Conservation (phyloP, 805 yeast species). For the Candida sithepensis region DNA sequence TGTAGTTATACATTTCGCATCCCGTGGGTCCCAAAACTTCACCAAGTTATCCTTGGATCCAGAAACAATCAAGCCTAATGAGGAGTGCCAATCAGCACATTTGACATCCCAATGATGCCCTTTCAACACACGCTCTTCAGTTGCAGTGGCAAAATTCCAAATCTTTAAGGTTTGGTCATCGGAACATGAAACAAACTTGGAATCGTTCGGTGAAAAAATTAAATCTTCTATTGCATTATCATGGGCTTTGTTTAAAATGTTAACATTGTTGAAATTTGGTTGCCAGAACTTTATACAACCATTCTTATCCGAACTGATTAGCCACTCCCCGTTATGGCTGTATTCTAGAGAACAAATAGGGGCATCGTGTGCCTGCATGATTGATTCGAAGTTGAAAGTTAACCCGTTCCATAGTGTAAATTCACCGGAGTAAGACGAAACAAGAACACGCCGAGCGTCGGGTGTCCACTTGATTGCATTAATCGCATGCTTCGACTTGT, state of each 20-base stretch:
- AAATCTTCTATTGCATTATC: slow-evolving; percentile 82
- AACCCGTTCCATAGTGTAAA: slow-evolving; percentile 96
- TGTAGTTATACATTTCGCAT: slow-evolving; percentile 69
- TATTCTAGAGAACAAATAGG: slow-evolving; percentile 78
- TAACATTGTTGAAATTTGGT: slow-evolving; percentile 94
- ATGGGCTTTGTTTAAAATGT: slow-evolving; percentile 67
- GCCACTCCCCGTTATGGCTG: slow-evolving; percentile 91
- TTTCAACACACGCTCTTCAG: slow-evolving; percentile 70
- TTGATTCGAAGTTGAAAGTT: slow-evolving; percentile 92
- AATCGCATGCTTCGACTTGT: slow-evolving; percentile 88
- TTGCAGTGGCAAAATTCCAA: slow-evolving; percentile 90
- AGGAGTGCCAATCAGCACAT: slow-evolving; percentile 95
- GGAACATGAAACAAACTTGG: slow-evolving; percentile 88
- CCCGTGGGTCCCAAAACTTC: slow-evolving; percentile 95
- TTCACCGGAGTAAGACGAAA: slow-evolving; percentile 91
- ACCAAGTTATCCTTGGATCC: slow-evolving; percentile 95
- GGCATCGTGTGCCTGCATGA: slow-evolving; percentile 97
- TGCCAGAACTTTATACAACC: slow-evolving; percentile 96
- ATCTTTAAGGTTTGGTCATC: slow-evolving; percentile 89
- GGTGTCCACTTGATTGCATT: slow-evolving; percentile 95
- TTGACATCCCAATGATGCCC: slow-evolving; percentile 99
- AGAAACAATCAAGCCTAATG: slow-evolving; percentile 77
- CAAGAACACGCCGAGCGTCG: slow-evolving; percentile 85
- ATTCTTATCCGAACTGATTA: slow-evolving; percentile 88
- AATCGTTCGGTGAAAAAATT: slow-evolving; percentile 85